phyloP scores from a whole-genome alignment of 179 eudicot species.

The Drosera spatulata region DNA sequence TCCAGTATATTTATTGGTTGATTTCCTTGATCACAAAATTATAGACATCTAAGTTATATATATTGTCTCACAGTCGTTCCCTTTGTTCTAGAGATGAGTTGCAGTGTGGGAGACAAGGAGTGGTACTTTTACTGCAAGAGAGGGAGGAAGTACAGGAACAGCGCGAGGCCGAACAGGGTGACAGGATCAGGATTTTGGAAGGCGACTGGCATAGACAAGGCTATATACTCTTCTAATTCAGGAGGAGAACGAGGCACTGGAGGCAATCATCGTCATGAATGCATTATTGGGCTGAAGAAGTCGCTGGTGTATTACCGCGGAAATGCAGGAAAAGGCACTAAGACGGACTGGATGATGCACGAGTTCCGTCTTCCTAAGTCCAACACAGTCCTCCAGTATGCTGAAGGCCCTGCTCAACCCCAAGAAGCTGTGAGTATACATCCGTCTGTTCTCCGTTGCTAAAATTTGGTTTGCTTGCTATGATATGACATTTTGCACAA shows the following conservation, averaged over 20 bases:
- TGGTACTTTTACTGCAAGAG: slow-evolving; percentile 43
- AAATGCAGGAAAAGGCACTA: slow-evolving; percentile 66
- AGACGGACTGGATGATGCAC: slow-evolving; percentile 92
- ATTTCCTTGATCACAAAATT: too few relatives aligned
- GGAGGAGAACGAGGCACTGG: not conserved
- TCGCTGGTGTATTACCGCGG: slow-evolving; percentile 59
- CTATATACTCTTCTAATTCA: slow-evolving; percentile 14
- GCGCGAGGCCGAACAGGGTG: slow-evolving; percentile 33
- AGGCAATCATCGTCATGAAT: not conserved
- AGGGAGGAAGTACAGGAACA: slow-evolving; percentile 42
- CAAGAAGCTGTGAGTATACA: slow-evolving; percentile 15
- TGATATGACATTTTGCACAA: not conserved
- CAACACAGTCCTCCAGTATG: not conserved
- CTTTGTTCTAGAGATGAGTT: slow-evolving; percentile 6
- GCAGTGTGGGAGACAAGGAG: slow-evolving; percentile 24
- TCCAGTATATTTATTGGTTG: too few relatives aligned
- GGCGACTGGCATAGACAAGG: slow-evolving; percentile 35
- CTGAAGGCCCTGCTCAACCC: not conserved
- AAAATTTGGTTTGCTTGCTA: not conserved
- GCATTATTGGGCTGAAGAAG: slow-evolving; percentile 31
- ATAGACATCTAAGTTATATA: too few relatives aligned
- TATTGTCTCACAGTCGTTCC: too few relatives aligned
- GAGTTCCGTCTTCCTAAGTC: slow-evolving; percentile 61
- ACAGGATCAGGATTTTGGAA: slow-evolving; percentile 43
- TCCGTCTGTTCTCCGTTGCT: not conserved